A percentile compares a stretch with the other conserved stretches of the same genome.
These are phyloP conservation scores for Ajuga reptans DNA, from an alignment of 305 asterid genomes.

Conservation along the genomic window DNA sequence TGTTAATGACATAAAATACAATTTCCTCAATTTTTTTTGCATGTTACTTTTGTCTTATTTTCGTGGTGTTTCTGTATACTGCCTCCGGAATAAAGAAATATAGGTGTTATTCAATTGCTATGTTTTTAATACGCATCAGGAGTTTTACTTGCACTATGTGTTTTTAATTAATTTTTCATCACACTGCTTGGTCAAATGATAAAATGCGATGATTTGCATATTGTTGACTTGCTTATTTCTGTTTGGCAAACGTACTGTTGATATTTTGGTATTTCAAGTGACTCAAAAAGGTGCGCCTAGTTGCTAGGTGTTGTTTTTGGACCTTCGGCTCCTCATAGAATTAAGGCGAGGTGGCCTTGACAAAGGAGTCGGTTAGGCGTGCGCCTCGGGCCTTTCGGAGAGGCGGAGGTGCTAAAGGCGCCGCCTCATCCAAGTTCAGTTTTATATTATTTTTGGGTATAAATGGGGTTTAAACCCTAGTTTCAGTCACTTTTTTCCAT, in stretches of 20 bases:
- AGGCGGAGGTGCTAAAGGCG: too few species aligned
- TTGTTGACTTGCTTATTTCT: not conserved
- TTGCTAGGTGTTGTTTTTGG: too few species aligned
- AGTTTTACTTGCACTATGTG: slow-evolving; percentile 3
- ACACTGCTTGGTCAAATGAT: not conserved
- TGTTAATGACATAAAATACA: not conserved
- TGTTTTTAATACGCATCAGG: not conserved
- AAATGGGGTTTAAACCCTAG: too few species aligned
- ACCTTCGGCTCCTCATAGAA: too few species aligned
- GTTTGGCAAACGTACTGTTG: not conserved
- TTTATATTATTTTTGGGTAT: too few species aligned
- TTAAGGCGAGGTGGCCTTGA: too few species aligned
- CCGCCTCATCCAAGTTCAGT: too few species aligned
- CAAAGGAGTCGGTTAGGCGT: too few species aligned
- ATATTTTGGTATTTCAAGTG: not conserved
- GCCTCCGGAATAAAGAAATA: not conserved
- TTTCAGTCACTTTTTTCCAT: too few species aligned
- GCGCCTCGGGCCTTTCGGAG: too few species aligned
- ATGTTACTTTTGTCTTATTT: not conserved
- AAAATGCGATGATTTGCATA: not conserved
- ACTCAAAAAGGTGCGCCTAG: too few species aligned
- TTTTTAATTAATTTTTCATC: not conserved
- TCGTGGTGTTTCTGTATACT: not conserved
- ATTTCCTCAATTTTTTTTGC: not conserved
- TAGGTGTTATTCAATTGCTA: not conserved